Conservation (phyloP, 2,329 filamentous ascomycete genomes). For the Penicillium sp. region DNA sequence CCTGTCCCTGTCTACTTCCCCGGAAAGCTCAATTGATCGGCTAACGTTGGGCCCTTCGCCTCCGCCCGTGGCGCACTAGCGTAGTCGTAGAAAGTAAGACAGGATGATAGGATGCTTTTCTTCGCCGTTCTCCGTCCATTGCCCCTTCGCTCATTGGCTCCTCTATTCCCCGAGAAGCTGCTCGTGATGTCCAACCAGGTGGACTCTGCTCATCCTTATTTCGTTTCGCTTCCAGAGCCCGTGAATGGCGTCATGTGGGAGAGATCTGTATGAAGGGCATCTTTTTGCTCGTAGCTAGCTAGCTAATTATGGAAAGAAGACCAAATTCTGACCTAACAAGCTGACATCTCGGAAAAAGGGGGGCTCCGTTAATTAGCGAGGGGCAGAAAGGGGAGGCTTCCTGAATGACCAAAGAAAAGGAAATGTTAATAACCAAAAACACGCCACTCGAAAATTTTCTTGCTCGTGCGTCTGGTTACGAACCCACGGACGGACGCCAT, state of each 20-base stretch:
- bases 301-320: background rate
- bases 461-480: background rate
- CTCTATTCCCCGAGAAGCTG: constrained; percentile 8
- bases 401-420: background rate
- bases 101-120: constrained; percentile 5
- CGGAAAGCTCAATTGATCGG: constrained; percentile 9
- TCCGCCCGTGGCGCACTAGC: constrained; percentile 3
- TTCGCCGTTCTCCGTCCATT: constrained; percentile 3
- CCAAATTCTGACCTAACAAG: no score
- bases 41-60: background rate
- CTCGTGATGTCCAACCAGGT: constrained; percentile 10
- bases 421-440: background rate
- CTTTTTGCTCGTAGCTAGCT: background rate
- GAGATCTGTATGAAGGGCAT: background rate
- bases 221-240: constrained; percentile 6
- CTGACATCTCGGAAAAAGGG: background rate
- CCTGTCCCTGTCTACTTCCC: background rate
- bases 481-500: background rate
- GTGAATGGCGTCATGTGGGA: constrained; percentile 7
- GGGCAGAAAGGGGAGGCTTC: background rate
- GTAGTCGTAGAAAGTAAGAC: constrained; percentile 6
- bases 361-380: background rate
- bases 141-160: background rate
- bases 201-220: constrained; percentile 11
- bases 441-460: background rate